phyloP scores from a whole-genome alignment of 441 rosid genomes.

The Cnidoscolus chayamansa region DNA sequence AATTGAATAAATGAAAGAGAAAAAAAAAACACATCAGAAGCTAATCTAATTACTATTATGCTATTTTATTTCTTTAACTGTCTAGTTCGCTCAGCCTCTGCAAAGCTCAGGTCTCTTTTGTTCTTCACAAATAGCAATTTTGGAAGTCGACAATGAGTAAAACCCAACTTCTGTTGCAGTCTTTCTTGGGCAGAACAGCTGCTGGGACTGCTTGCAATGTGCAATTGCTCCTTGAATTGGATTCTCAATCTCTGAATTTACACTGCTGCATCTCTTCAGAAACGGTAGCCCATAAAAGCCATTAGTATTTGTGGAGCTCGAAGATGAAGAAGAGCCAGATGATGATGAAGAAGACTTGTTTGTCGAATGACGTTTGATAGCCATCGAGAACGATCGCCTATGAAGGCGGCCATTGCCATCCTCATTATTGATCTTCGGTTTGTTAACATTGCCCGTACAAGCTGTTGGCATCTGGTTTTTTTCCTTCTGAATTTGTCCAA shows the following conservation, averaged over 20 bases:
- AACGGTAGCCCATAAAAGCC: slow-evolving; percentile 46
- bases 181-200: slow-evolving; percentile 42
- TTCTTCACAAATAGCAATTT: slow-evolving; percentile 43
- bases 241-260: slow-evolving; percentile 58
- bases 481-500: slow-evolving; percentile 50
- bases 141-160: slow-evolving; percentile 53
- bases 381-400: slow-evolving; percentile 78
- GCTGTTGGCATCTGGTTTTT: slow-evolving; percentile 33
- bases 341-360: slow-evolving; percentile 47
- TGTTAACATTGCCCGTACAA: slow-evolving; percentile 19
- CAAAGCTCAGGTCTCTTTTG: slow-evolving; percentile 50
- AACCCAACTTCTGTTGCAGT: slow-evolving; percentile 45
- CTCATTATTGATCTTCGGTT: slow-evolving; percentile 27
- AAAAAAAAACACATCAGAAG: slow-evolving; percentile 22
- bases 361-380: slow-evolving; percentile 51
- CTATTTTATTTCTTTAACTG: slow-evolving; percentile 17
- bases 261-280: slow-evolving; percentile 75
- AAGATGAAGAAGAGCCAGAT: slow-evolving; percentile 48
- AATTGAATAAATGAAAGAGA: slow-evolving; percentile 16
- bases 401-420: slow-evolving; percentile 34
- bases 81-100: slow-evolving; percentile 42
- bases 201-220: slow-evolving; percentile 79
- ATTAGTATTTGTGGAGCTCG: slow-evolving; percentile 49
- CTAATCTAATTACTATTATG: slow-evolving; percentile 25
- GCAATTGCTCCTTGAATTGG: slow-evolving; percentile 91